Conservation (phyloP, 148 eudicot genomes). For the Vaccinium macrocarpon region DNA sequence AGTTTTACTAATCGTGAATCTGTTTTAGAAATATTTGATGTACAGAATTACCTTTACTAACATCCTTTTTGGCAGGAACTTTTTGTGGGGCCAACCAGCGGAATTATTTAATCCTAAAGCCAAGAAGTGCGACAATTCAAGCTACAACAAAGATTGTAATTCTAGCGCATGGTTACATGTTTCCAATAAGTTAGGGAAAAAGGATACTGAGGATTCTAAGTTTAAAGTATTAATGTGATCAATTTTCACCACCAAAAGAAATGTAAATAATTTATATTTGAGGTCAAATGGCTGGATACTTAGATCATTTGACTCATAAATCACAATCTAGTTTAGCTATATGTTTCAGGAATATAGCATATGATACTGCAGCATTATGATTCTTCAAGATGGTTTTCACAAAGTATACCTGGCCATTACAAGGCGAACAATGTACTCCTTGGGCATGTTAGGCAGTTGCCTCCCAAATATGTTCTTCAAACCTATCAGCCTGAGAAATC, state of each 20-base stretch:
- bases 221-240: neutral
- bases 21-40: neutral
- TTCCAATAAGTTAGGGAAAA: neutral
- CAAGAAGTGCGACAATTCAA: neutral
- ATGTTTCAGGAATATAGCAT: neutral
- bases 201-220: neutral
- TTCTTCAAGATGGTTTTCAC: neutral
- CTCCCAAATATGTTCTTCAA: too few relatives aligned
- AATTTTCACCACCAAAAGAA: neutral
- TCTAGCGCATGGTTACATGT: neutral
- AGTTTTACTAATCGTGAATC: neutral
- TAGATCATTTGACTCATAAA: neutral
- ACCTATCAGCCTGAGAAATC: neutral
- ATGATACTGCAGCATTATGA: neutral
- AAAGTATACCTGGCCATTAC: too few relatives aligned
- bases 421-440: too few relatives aligned
- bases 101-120: neutral
- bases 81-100: neutral
- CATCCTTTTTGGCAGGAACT: neutral
- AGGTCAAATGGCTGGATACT: neutral
- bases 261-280: neutral
- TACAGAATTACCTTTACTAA: neutral
- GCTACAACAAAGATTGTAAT: neutral
- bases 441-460: too few relatives aligned
- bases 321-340: neutral